Evolutionary conservation across 179 eudicot species (phyloP).

Genomic region (Drosera spatulata): DNA sequence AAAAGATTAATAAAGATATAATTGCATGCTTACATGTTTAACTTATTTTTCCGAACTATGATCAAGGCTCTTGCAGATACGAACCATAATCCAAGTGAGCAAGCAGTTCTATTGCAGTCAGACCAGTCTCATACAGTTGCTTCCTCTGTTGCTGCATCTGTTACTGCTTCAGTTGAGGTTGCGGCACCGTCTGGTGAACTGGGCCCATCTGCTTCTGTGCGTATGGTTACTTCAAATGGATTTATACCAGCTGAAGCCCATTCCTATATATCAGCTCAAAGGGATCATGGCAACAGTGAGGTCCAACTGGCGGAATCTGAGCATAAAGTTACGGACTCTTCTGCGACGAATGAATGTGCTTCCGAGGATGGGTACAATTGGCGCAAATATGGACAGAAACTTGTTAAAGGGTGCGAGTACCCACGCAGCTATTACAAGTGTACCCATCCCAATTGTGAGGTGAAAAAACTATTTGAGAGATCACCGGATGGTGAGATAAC

Average conservation of each 20-base stretch:
- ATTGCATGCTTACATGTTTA: neutral
- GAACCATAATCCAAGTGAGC: constrained; percentile 36
- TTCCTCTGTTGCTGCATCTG: constrained; percentile 17
- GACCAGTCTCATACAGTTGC: constrained; percentile 39
- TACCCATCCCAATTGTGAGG: constrained; percentile 13
- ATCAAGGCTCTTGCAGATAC: constrained; percentile 43
- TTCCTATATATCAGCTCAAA: constrained; percentile 33
- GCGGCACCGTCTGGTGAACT: constrained; percentile 28
- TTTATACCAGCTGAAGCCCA: constrained; percentile 27
- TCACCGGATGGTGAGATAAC: too few relatives aligned
- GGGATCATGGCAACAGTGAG: constrained; percentile 23
- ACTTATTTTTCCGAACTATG: constrained; percentile 14
- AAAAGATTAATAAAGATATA: constrained; percentile 2
- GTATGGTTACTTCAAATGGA: constrained; percentile 18
- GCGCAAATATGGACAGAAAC: constrained; percentile 95
- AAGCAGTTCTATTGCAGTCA: constrained; percentile 31
- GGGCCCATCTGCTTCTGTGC: constrained; percentile 13
- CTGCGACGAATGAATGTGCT: constrained; percentile 29
- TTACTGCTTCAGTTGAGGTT: constrained; percentile 30
- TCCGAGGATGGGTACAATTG: constrained; percentile 22
- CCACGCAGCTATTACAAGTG: constrained; percentile 95
- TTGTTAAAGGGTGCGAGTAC: constrained; percentile 86
- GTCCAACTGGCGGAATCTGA: constrained; percentile 40
- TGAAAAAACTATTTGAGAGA: too few relatives aligned
- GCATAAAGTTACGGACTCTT: constrained; percentile 31